Base-by-base conservation (phyloP, 2,329 filamentous ascomycete species). In the Alternaria postmessia region DNA sequence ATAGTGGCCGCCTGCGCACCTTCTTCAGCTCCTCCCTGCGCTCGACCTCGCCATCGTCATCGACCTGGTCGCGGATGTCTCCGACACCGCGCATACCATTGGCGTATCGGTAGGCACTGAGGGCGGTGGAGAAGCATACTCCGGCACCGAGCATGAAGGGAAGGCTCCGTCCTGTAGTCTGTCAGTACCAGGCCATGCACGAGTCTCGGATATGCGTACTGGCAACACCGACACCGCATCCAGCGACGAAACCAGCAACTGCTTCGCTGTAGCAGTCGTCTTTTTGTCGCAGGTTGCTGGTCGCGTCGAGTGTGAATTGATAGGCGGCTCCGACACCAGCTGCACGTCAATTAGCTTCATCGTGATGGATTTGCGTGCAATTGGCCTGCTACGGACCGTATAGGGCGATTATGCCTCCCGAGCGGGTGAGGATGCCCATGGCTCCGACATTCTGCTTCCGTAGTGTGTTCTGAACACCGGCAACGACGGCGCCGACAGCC, bases 381-480 rank as follows among this genome's bases (percentile, higher is more conserved):
- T 44, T 51, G 46, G 12, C n/a, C 26, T 42, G 47, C 26, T 57
- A 63, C 84, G 65, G 84, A 92, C 90, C 87, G 73, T 88, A 88
- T 62, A 86, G 76, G 62, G 83, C 90, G 75, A 94, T 91, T 51
- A 90, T 90, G 74, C 89, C 84, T 67, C 93, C 94, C 58, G 89
- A 90, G 73, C 88, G 88, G 47, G 91, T 91, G 77, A 98, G 89
- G 73, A 97, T 86, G 68, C 91, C 91, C 83, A 90, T 87, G 63
- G 89, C 86, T 71, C 93, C 92, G 67, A 95, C 84, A 79, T 97
- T 97, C 77, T 88, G 86, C 83, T 89, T 93, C 56, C 89, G 86
- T 70, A 97, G 86, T 60, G 93, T 92, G 83, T 96, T 98, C 83
- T 94, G 91, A 67, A 96, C 85, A 56, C 91, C 89, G 51, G 92